Evolutionary conservation across 176 grass and related monocot species (phyloP).

Genomic region (Musa schizocarpa): DNA sequence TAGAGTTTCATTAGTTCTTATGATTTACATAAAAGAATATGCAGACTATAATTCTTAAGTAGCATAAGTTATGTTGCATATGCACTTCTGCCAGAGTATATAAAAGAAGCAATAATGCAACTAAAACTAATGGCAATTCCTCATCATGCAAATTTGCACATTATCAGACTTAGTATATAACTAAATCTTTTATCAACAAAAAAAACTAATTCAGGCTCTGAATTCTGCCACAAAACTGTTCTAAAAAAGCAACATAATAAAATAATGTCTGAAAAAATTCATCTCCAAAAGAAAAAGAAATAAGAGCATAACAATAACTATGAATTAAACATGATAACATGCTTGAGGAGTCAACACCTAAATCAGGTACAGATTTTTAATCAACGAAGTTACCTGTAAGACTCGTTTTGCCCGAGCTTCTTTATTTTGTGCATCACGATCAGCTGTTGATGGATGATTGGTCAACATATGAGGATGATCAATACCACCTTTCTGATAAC

Average conservation of each 20-base stretch:
- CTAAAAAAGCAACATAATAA: not conserved
- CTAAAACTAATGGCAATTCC: not conserved
- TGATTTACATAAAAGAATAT: not conserved
- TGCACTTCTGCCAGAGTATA: no score
- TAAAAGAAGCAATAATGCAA: not conserved
- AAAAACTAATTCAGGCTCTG: no score
- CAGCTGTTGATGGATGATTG: constrained; percentile 70
- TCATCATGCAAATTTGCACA: not conserved
- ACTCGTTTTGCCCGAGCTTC: constrained; percentile 94
- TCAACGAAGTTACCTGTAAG: constrained; percentile 54
- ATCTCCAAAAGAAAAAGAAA: not conserved
- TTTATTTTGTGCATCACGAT: constrained; percentile 88
- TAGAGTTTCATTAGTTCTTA: not conserved
- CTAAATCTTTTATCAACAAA: not conserved
- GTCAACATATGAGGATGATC: constrained; percentile 88
- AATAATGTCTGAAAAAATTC: not conserved
- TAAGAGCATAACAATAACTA: not conserved
- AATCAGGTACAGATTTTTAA: constrained; percentile 9
- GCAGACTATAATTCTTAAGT: not conserved
- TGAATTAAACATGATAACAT: not conserved
- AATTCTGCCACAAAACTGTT: no score
- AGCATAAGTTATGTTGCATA: no score
- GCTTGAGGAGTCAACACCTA: not conserved
- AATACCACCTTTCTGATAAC: constrained; percentile 71
- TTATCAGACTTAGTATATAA: not conserved